Percentiles rank a stretch among this genome's conserved stretches.
Evolutionary conservation across 1,284 basidiomycete species (phyloP).

Genomic region (Malassezia pachydermatis): DNA sequence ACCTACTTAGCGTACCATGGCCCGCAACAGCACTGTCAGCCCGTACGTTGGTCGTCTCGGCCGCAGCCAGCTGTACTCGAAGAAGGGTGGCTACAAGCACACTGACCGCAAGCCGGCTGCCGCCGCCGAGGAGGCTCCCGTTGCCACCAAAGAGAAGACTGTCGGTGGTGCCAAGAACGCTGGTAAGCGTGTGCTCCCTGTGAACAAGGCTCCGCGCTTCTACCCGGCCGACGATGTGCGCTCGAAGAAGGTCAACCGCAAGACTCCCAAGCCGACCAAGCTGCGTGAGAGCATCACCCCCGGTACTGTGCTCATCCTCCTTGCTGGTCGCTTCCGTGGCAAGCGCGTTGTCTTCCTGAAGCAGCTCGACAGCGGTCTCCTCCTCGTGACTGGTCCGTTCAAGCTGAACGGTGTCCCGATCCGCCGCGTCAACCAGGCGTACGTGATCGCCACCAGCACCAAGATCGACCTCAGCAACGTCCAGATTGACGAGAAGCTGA

Average conservation of each 20-base stretch:
- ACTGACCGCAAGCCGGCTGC: slow-evolving; percentile 59
- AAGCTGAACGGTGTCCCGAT: slow-evolving; percentile 98
- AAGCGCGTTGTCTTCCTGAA: slow-evolving; percentile 98
- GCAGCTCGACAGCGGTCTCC: slow-evolving; percentile 81
- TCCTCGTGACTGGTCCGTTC: slow-evolving; percentile 94
- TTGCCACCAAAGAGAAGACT: slow-evolving; percentile 63
- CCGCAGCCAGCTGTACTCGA: slow-evolving; percentile 57
- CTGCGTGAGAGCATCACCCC: slow-evolving; percentile 84
- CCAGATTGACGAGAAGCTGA: slow-evolving; percentile 65
- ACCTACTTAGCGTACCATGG: slow-evolving; percentile 56
- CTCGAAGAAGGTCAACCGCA: slow-evolving; percentile 79
- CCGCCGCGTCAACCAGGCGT: slow-evolving; percentile 95
- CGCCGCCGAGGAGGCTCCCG: slow-evolving; percentile 54
- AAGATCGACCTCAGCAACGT: slow-evolving; percentile 74
- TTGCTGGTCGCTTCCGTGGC: slow-evolving; percentile 94
- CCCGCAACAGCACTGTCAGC: slow-evolving; percentile 77
- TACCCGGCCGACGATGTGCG: slow-evolving; percentile 94
- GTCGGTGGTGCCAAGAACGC: slow-evolving; percentile 88
- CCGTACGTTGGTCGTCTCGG: slow-evolving; percentile 68
- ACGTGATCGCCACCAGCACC: slow-evolving; percentile 96
- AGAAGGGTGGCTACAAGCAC: slow-evolving; percentile 67
- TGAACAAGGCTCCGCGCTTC: slow-evolving; percentile 78
- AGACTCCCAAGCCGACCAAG: slow-evolving; percentile 59
- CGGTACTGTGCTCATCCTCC: slow-evolving; percentile 88
- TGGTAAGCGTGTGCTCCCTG: slow-evolving; percentile 72